Base-by-base conservation (phyloP, 352 stramenopile genomes). In the Plasmopara halstedii region DNA sequence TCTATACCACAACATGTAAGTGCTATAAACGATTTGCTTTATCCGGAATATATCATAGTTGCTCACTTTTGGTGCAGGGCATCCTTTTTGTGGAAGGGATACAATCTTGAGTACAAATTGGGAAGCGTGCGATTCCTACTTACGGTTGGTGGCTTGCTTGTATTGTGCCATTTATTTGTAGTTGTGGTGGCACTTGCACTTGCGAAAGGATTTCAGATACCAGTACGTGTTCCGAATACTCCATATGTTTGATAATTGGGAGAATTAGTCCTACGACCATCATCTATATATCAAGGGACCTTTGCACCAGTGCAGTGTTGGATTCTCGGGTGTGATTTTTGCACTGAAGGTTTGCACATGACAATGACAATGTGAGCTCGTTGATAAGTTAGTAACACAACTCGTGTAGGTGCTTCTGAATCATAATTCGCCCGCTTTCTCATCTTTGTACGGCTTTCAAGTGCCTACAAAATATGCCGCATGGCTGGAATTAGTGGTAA, bases 1-100 rank as follows among this genome's bases (percentile, higher is more conserved):
- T 47, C 62, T 96, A 17, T 96, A 95, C 62, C 77, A 95, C 57
- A 96, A 95, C 67, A 95, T 96, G 87, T 88, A 15, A 37, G 45
- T 46, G 5, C 17, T n/a, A n/a, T n/a, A n/a, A n/a, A n/a, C n/a
- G n/a, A n/a, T n/a, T n/a, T n/a, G n/a, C n/a, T n/a, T n/a, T n/a
- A n/a, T n/a, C n/a, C n/a, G n/a, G n/a, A n/a, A n/a, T n/a, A n/a
- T n/a, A n/a, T n/a, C n/a, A n/a, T n/a, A 64, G 6, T 2, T 34
- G 9, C 21, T 48, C n/a, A 50, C 21, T 50, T 35, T 21, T 48
- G 17, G 39, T 32, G 13, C 45, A 92, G 80, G 71, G 49, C 74
- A 6, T 93, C 81, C 18, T 85, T 93, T 34, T 50, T 93, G n/a
- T 93, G 78, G 81, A 93, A 90, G 50, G 81, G 81, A 10, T 88